phyloP scores from a whole-genome alignment of 2,329 filamentous ascomycete genomes.

The Cladosporium sp. region DNA sequence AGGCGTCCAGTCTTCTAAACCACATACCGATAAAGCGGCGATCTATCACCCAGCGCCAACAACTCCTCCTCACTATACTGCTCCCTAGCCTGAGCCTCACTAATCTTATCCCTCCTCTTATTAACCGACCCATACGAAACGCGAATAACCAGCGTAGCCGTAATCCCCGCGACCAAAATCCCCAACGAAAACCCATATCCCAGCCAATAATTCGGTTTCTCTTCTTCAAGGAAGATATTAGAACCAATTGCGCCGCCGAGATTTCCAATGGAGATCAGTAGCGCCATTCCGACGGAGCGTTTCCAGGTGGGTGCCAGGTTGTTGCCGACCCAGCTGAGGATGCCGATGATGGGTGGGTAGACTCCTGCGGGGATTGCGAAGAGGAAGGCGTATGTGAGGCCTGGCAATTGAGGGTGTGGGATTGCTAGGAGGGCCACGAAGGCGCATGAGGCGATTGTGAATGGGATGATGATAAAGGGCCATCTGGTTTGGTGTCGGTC shows the following conservation, averaged over 20 bases:
- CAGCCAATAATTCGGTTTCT: slow-evolving; percentile 46
- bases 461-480: slow-evolving; percentile 17
- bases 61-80: slow-evolving; percentile 33
- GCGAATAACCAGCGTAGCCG: slow-evolving; percentile 23
- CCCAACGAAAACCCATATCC: slow-evolving; percentile 42
- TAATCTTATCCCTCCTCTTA: slow-evolving; percentile 27
- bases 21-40: slow-evolving; percentile 33
- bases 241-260: slow-evolving; percentile 45
- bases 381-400: slow-evolving; percentile 17
- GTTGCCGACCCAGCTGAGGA: slow-evolving; percentile 49
- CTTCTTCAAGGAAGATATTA: slow-evolving; percentile 45
- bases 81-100: slow-evolving; percentile 30
- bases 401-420: slow-evolving; percentile 26
- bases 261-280: slow-evolving; percentile 51
- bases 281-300: slow-evolving; percentile 52
- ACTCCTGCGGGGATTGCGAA: slow-evolving; percentile 40
- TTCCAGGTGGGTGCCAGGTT: slow-evolving; percentile 69
- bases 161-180: slow-evolving; percentile 13
- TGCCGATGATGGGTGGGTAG: slow-evolving; percentile 24
- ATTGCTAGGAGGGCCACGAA: slow-evolving; percentile 20
- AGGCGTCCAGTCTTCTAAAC: too few species aligned
- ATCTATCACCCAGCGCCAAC: slow-evolving; percentile 34
- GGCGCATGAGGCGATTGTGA: slow-evolving; percentile 16
- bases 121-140: slow-evolving; percentile 31
- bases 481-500: slow-evolving; percentile 17